Evolutionary conservation across 2,329 filamentous ascomycete species (phyloP), one percentile per base, ranked within the genome.

Genomic region (Calonectria multiphialidica): DNA sequence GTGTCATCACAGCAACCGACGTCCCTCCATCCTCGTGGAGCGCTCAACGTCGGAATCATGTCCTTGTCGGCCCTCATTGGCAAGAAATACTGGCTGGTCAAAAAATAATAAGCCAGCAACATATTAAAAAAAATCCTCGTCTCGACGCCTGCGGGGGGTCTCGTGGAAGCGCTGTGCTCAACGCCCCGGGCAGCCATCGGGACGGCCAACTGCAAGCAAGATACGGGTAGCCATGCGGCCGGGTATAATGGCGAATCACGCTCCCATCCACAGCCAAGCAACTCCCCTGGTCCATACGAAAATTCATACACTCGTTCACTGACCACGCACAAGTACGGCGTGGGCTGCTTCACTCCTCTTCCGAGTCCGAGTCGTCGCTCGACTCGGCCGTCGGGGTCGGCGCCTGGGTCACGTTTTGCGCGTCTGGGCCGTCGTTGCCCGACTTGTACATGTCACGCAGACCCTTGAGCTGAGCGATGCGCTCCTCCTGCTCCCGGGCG

Each of bases 401-500:
- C 23, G 77, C 77, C 65, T 79, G 79, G 23, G 74, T 64, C 70
- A 78, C 73, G 42, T 74, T 76, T 49, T 74, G 71, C 21, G 66
- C 77, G 53, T 84, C 81, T 9, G 74, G 74, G 10, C 80, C 76
- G 49, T 84, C 83, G 40, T 82, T 78, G 33, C 81, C 83, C 6
- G 80, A 78, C 70, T 80, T 82, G 72, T 85, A 86, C 70, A 85
- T 78, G 49, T 85, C 85, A 45, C 90, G 83, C 72, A 91, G 87
- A 71, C 88, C 87, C 76, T 89, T 87, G 57, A 94, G 86, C 78
- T 90, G 86, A 33, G 88, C 86, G 76, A 94, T 93, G 68, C 89
- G 90, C 30, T 88, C 87, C 77, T 93, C 91, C 81, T 94, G 92
- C 82, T 94, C 92, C 25, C 86, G 85, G 74, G 92, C 93, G 81